Base-by-base conservation (phyloP, 306 rosid species). In the Luffa aegyptiaca region DNA sequence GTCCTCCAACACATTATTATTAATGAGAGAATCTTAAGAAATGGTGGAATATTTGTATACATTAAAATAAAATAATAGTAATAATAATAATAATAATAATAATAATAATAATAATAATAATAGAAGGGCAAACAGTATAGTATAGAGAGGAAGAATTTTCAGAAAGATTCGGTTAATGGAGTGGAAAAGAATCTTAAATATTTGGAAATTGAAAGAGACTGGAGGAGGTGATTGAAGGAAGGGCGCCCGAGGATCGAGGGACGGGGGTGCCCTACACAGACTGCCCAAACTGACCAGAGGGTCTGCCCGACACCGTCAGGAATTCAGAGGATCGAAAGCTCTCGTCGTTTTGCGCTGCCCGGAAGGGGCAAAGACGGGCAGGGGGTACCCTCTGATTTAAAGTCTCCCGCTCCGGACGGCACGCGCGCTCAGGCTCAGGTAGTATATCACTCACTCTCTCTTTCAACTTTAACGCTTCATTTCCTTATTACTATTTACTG, bases 391-490 rank as follows among this genome's bases (percentile, higher is more conserved):
- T 53, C 53, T 82, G 77, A 82, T 42, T 63, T 41, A 17, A 39
- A 53, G 63, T 45, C 88, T 84, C 75, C 52, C 92, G 71, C 92
- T 84, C 91, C 92, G 88, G 87, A 88, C 81, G 90, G 91, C 96
- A 90, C 96, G 93, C 97, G 89, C 90, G 90, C 79, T 89, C 88
- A 86, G 88, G 79, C 31, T 26, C 31, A 26, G 31, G 31, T 26
- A 26, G 4, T 21, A 1, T 74, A 18, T 21, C 51, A 8, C 12
- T 46, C 51, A 10, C 3, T 46, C 12, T 46, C 51, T 46, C 12
- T 42, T 42, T 42, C 3, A 48, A 20, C 33, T 57, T 20, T 33
- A 7, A n/a, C 33, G 5, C 62, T 56, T 56, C 62, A 0, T 56
- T 55, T 55, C 10, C 61, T 55, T 16, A 55, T 1, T 44, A 26